Base-by-base conservation (phyloP, 371 early-diverging fungal species). In the Mortierella sp. region DNA sequence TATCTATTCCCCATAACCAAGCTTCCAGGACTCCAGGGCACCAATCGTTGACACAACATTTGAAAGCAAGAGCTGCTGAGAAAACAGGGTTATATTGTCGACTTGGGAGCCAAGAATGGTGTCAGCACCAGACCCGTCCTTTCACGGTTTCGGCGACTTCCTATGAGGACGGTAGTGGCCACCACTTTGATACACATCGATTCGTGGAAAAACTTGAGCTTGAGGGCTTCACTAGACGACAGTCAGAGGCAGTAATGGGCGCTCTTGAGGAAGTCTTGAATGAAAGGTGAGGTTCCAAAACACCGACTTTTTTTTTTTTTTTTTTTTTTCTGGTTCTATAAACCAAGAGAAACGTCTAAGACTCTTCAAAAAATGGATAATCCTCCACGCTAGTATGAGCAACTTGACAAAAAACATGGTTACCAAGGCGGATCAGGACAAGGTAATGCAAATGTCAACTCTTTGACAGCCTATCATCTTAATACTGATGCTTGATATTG, bases 341-440 rank as follows among this genome's bases (percentile, higher is more conserved):
- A 18, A 29, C 14, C 5, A 29, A 29, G 29, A 29, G 15, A 4
- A 55, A 55, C 6, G 23, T 55, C 16, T n/a, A 50, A 50, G 4
- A 50, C 9, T 9, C 37, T 3, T 9, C 9, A 50, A 50, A 6
- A 6, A 14, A 3, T 50, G 2, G 14, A 50, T 50, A 50, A 50
- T n/a, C 14, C 16, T 16, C 16, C 57, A 4, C 0, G 12, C 14
- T 64, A 88, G 87, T 64, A 84, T 91, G 84, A 73, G 79, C 19
- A 89, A 89, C 64, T 62, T 92, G 60, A 87, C 87, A 15, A 80
- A 84, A 55, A 87, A 85, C 48, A 88, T 91, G 81, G 95, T 95
- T 18, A 90, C 94, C 50, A 93, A 90, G 58, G 87, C 92, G 16
- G 95, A 95, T 57, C 93, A 94, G 82, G 95, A 96, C 77, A 93